phyloP scores from a whole-genome alignment of 2,329 filamentous ascomycete genomes.

The Stachybotrys elegans region DNA sequence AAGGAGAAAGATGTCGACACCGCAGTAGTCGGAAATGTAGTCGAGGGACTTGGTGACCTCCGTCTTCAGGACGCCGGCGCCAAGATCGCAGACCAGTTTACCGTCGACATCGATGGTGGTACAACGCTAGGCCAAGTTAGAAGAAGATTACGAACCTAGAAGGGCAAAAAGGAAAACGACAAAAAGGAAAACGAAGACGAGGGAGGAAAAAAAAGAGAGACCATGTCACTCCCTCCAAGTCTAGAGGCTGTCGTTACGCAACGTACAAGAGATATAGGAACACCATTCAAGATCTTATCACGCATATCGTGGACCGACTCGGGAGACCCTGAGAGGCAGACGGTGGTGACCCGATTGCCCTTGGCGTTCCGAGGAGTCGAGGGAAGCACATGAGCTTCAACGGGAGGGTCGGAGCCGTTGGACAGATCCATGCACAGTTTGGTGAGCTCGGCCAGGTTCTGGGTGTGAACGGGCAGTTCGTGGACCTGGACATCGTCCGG shows the following conservation, averaged over 20 bases:
- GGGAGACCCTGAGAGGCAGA: constrained; percentile 82
- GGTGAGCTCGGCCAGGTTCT: constrained; percentile 76
- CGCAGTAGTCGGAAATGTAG: constrained; percentile 79
- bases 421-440: constrained; percentile 79
- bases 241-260: constrained; percentile 4
- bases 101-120: constrained; percentile 92
- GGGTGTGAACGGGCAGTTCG: constrained; percentile 85
- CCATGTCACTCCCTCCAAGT: no score
- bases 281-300: constrained; percentile 85
- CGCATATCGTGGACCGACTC: constrained; percentile 87
- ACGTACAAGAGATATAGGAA: constrained; percentile 85
- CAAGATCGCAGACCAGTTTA: constrained; percentile 75
- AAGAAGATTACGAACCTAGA: not conserved
- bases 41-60: constrained; percentile 81
- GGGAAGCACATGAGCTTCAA: constrained; percentile 80
- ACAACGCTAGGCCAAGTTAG: constrained; percentile 60
- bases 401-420: constrained; percentile 60
- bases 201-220: no score
- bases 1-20: constrained; percentile 93
- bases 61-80: constrained; percentile 63
- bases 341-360: constrained; percentile 71
- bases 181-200: not conserved
- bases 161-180: constrained; percentile 8
- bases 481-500: constrained; percentile 79
- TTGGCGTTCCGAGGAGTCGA: constrained; percentile 70